Conservation (phyloP, 805 yeast species). For the Candida hispaniensis region DNA sequence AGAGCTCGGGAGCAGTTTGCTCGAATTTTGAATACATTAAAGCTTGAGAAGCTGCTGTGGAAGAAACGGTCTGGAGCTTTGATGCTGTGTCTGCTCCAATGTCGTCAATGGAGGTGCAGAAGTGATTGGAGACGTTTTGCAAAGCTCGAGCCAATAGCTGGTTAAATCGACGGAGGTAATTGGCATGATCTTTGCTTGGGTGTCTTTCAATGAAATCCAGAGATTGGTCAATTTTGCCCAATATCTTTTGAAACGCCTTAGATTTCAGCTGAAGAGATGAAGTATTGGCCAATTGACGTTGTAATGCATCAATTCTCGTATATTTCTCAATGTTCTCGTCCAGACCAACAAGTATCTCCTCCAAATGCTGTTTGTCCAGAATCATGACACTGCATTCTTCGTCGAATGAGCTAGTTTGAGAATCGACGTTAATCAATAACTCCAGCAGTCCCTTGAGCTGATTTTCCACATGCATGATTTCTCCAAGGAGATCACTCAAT, state of each 20-base stretch:
- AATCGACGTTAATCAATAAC: slow-evolving; percentile 47
- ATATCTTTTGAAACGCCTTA: slow-evolving; percentile 39
- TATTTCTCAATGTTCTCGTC: slow-evolving; percentile 45
- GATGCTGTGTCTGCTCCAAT: slow-evolving; percentile 18
- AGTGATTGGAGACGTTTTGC: slow-evolving; percentile 60
- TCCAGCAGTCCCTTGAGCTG: slow-evolving; percentile 39
- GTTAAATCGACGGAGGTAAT: slow-evolving; percentile 60
- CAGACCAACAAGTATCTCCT: slow-evolving; percentile 36
- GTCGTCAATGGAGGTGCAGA: slow-evolving; percentile 34
- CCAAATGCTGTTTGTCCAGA: slow-evolving; percentile 36
- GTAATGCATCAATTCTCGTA: slow-evolving; percentile 56
- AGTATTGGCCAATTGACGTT: slow-evolving; percentile 11
- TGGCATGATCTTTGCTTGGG: slow-evolving; percentile 53
- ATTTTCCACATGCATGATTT: slow-evolving; percentile 37
- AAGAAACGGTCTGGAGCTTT: slow-evolving; percentile 13
- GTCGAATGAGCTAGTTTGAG: slow-evolving; percentile 56
- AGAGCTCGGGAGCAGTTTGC: slow-evolving; percentile 33
- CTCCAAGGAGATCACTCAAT: slow-evolving; percentile 33
- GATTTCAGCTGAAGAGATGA: slow-evolving; percentile 16
- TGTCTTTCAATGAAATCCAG: slow-evolving; percentile 47
- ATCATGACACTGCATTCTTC: slow-evolving; percentile 42
- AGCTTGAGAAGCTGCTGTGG: slow-evolving; percentile 30
- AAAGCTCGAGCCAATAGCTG: slow-evolving; percentile 77
- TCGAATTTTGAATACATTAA: slow-evolving; percentile 56
- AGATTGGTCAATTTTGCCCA: slow-evolving; percentile 55